Conservation (phyloP, 768 basidiomycete species). For the Leccinum sublutescens region DNA sequence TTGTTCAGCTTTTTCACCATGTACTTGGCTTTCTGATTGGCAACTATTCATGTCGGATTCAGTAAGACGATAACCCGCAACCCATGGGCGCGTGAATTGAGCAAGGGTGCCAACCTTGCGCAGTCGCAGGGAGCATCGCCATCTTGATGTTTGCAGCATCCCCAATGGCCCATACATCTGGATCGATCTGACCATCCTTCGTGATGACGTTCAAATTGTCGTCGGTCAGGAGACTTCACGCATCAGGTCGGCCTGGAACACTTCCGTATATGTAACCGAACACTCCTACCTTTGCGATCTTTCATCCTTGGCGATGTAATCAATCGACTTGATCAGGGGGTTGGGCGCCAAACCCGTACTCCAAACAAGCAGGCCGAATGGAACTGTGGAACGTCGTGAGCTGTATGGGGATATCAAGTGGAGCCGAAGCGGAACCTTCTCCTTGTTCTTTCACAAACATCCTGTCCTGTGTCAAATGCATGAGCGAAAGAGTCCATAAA, state of each 20-base stretch:
- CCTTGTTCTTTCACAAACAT: constrained; percentile 71
- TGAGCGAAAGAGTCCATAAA: constrained; percentile 12
- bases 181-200: constrained; percentile 50
- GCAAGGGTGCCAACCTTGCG: constrained; percentile 55
- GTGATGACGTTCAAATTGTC: constrained; percentile 61
- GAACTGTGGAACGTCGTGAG: constrained; percentile 45
- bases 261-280: constrained; percentile 28
- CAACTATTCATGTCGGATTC: constrained; percentile 44
- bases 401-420: constrained; percentile 2
- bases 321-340: constrained; percentile 65
- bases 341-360: constrained; percentile 84
- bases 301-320: constrained; percentile 58
- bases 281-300: constrained; percentile 49
- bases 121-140: constrained; percentile 72
- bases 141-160: constrained; percentile 66
- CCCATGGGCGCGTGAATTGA: constrained; percentile 15
- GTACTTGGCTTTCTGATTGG: constrained; percentile 74
- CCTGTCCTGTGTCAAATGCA: constrained; percentile 44
- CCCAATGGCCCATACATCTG: constrained; percentile 80
- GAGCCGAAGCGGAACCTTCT: constrained; percentile 45
- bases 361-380: constrained; percentile 84
- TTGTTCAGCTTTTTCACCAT: constrained; percentile 65
- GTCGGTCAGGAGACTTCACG: constrained; percentile 45
- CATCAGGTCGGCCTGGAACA: constrained; percentile 17
- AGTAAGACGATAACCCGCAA: constrained; percentile 19